Percentiles rank a stretch among this genome's conserved stretches.
Conservation (phyloP, 2,329 filamentous ascomycete genomes). For the Fusarium verrucosum region DNA sequence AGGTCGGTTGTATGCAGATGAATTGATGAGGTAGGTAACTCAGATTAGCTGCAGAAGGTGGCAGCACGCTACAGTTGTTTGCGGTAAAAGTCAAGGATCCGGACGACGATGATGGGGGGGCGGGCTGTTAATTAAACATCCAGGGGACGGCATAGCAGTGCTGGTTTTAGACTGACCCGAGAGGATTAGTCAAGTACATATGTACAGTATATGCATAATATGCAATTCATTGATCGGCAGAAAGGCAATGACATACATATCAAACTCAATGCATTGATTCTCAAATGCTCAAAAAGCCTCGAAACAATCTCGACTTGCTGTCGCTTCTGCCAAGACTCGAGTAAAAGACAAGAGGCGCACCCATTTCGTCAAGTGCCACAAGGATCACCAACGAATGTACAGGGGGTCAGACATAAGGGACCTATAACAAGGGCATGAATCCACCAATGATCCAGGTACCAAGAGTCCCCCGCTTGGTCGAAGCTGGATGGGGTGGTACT, state of each 20-base stretch:
- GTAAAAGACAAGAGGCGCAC: constrained; percentile 2
- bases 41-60: constrained; percentile 8
- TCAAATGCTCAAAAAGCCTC: not conserved
- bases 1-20: constrained; percentile 10
- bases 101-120: constrained; percentile 10
- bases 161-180: not conserved
- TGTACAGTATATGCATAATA: not conserved
- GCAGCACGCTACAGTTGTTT: constrained; percentile 13
- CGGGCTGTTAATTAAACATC: constrained; percentile 20
- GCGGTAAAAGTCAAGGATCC: constrained; percentile 16
- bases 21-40: constrained; percentile 15
- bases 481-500: constrained; percentile 22
- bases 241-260: not conserved
- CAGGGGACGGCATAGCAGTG: not conserved
- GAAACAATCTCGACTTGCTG: not conserved
- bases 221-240: not conserved
- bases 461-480: constrained; percentile 33
- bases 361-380: constrained; percentile 17
- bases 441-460: constrained; percentile 40
- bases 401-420: constrained; percentile 20
- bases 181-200: not conserved
- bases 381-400: constrained; percentile 7
- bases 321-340: not conserved
- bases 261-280: not conserved
- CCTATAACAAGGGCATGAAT: constrained; percentile 32